Evolutionary conservation across 805 yeast genomes (phyloP), one percentile per base, ranked within the genome.

Genomic region (Barnettozyma pratensis): DNA sequence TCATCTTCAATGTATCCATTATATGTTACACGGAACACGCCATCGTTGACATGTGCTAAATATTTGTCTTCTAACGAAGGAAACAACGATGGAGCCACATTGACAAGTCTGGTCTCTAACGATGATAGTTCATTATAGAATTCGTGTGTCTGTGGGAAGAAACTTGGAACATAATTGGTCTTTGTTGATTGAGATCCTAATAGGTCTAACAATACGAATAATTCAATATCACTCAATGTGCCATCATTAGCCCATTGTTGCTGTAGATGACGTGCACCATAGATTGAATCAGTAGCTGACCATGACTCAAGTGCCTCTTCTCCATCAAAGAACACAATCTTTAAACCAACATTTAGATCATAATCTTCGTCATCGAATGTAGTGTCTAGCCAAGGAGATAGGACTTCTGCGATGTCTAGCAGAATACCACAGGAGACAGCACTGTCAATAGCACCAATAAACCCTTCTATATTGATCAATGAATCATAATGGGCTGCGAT

Each of bases 401-500:
- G 29, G 1, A 46, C 10, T 41, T 65, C 59, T 6, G 81, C 75
- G 2, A 74, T 54, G 51, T 75, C 75, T 51, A 80, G 52, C 37
- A 80, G 54, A 25, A 80, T 63, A 0, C 78, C 79, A 58, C 83
- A 78, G 1, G 85, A 77, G 1, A 73, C 79, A 4, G 82, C 83
- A 47, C 81, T 75, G 56, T 80, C 85, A 30, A 70, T 75, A 1
- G 83, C 85, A 6, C 85, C 85, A 32, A 79, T 62, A 48, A 80
- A 79, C 6, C 82, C 83, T n/a, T 63, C 65, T 2, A 83, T 82
- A 7, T 59, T 58, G 8, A 64, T 46, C 39, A 58, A 38, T 1
- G 81, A 70, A 56, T 80, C 85, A 54, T 77, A 80, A 53, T 80
- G 85, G 0, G 81, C 85, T 4, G 76, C 76, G 4, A 79, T 52